phyloP scores from a whole-genome alignment of 2,329 filamentous ascomycete species.

The Exophiala aquamarina region DNA sequence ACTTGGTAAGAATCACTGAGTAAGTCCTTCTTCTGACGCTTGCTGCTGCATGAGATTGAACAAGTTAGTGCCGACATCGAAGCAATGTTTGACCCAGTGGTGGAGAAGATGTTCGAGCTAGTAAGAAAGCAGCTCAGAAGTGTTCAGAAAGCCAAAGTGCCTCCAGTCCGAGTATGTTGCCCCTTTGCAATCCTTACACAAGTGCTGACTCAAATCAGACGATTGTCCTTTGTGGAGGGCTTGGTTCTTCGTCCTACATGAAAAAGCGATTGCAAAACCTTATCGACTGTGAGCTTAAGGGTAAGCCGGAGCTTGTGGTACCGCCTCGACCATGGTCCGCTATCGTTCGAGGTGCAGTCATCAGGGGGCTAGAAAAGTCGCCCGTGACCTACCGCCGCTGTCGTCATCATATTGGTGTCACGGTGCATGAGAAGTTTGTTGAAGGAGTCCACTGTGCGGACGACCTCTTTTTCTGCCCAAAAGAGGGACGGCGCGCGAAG shows the following conservation, averaged over 20 bases:
- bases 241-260: conserved; percentile 18
- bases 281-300: not conserved
- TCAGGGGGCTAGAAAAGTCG: conserved; percentile 6
- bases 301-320: not conserved
- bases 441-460: conserved; percentile 10
- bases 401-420: conserved; percentile 16
- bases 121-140: not conserved
- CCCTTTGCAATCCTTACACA: not conserved
- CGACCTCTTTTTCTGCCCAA: conserved; percentile 13
- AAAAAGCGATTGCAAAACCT: conserved; percentile 8
- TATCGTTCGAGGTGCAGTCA: conserved; percentile 21
- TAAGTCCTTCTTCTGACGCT: not conserved
- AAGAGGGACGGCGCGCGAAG: not conserved
- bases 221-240: conserved; percentile 10
- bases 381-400: conserved; percentile 8
- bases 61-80: conserved; percentile 5
- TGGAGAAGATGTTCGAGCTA: conserved; percentile 1
- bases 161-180: not conserved
- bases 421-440: conserved; percentile 15
- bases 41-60: not conserved
- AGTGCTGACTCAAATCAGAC: not conserved
- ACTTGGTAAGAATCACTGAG: conserved; percentile 1
- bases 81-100: conserved; percentile 6
- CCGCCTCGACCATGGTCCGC: conserved; percentile 18
- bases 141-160: not conserved